A percentile compares a stretch with the other conserved stretches of the same genome.
These are phyloP conservation scores for Avena atlantica DNA, from an alignment of 176 grass and related monocot genomes.

Conservation along the genomic window DNA sequence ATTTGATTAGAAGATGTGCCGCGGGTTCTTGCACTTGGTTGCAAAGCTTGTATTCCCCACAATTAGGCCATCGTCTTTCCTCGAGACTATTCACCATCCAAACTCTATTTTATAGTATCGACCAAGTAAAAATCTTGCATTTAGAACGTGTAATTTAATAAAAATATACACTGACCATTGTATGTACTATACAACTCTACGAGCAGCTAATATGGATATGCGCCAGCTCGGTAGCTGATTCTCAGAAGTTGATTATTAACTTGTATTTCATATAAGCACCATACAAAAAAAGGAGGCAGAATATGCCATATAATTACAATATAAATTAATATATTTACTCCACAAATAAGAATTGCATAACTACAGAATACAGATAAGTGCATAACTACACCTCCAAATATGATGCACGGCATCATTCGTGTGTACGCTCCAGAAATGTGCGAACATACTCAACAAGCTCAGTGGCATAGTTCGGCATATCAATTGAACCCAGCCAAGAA, in stretches of 20 bases:
- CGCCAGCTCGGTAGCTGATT: background rate
- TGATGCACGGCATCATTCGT: slow-evolving; percentile 92
- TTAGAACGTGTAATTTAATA: background rate
- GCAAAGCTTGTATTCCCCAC: too few species aligned
- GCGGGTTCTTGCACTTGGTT: too few species aligned
- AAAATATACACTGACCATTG: background rate
- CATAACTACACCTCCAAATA: slow-evolving; percentile 85
- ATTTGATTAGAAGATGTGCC: too few species aligned
- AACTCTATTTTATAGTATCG: too few species aligned
- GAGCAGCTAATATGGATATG: background rate
- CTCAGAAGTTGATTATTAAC: slow-evolving; percentile 5
- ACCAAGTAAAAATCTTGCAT: too few species aligned
- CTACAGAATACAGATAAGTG: background rate
- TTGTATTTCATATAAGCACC: background rate
- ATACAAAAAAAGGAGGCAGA: background rate
- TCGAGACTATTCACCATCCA: too few species aligned
- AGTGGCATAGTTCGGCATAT: slow-evolving; percentile 95
- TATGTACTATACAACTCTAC: background rate
- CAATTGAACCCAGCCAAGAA: slow-evolving; percentile 88
- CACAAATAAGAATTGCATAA: slow-evolving; percentile 11
- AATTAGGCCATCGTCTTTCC: too few species aligned
- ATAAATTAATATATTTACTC: slow-evolving; percentile 16
- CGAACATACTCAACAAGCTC: slow-evolving; percentile 94
- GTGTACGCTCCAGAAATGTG: slow-evolving; percentile 93
- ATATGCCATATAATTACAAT: background rate